Evolutionary conservation across 2,329 filamentous ascomycete genomes (phyloP).

Genomic region (Magnaporthiopsis incrustans): DNA sequence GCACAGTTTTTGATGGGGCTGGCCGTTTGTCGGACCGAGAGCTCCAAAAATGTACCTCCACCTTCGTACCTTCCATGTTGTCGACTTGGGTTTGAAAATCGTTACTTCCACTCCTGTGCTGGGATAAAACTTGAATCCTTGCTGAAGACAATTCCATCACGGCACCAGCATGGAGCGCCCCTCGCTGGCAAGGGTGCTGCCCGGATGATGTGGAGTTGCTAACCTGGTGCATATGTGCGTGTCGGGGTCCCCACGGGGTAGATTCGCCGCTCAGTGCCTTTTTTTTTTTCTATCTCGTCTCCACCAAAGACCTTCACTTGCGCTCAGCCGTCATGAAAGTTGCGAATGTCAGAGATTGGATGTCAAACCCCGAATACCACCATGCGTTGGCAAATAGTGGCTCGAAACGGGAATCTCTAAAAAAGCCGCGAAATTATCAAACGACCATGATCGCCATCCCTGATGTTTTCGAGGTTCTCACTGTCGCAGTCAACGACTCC

Average conservation of each 20-base stretch:
- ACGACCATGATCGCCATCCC: neutral
- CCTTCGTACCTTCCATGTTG: neutral
- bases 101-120: neutral
- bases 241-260: neutral
- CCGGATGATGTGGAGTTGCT: neutral
- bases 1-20: neutral
- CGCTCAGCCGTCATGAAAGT: slow-evolving; percentile 6
- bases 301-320: neutral
- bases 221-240: neutral
- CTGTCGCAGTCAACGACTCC: neutral
- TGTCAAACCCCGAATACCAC: slow-evolving; percentile 7
- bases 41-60: neutral
- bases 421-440: neutral
- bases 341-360: slow-evolving; percentile 6
- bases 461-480: neutral
- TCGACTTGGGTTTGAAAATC: neutral
- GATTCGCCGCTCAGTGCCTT: neutral
- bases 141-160: too few relatives aligned
- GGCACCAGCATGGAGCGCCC: neutral
- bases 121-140: too few relatives aligned
- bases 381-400: neutral
- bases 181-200: neutral
- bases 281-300: neutral
- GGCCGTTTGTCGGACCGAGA: neutral
- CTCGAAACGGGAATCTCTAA: slow-evolving; percentile 5